Percentiles rank a stretch among this genome's conserved stretches.
Conservation (phyloP, 2,329 filamentous ascomycete genomes). For the Blastomyces parvus region DNA sequence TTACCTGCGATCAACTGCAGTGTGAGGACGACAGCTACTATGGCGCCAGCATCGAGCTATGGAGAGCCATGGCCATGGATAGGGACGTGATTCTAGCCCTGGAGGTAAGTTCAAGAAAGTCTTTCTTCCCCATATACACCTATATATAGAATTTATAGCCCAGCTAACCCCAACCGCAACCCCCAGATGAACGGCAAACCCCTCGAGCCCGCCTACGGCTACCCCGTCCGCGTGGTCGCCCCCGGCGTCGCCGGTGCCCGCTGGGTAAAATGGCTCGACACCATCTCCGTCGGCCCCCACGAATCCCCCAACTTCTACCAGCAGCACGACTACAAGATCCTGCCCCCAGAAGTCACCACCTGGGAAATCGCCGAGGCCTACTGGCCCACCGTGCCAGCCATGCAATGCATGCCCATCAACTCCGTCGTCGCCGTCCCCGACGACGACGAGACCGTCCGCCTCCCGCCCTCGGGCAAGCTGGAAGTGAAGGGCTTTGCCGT, state of each 20-base stretch:
- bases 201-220: conserved; percentile 43
- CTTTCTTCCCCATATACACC: not conserved
- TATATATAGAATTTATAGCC: not conserved
- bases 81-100: conserved; percentile 42
- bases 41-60: conserved; percentile 46
- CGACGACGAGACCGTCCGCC: conserved; percentile 34
- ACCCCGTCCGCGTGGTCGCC: conserved; percentile 43
- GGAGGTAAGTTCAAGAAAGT: conserved; percentile 31
- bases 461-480: conserved; percentile 35
- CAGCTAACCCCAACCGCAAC: not conserved
- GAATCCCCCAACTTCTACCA: conserved; percentile 50
- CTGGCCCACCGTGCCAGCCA: conserved; percentile 43
- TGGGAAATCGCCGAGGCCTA: conserved; percentile 43
- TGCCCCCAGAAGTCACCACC: conserved; percentile 44
- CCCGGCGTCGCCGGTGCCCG: conserved; percentile 47
- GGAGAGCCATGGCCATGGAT: conserved; percentile 35
- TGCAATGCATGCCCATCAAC: conserved; percentile 50
- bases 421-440: conserved; percentile 44
- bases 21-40: conserved; percentile 52
- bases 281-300: conserved; percentile 41
- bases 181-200: conserved; percentile 43
- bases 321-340: conserved; percentile 50
- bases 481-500: conserved; percentile 48
- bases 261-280: conserved; percentile 49
- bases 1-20: conserved; percentile 45